Evolutionary conservation across 192 early-diverging fungal species (phyloP), one percentile per base, ranked within the genome.

Genomic region (Backusella psychrophila): DNA sequence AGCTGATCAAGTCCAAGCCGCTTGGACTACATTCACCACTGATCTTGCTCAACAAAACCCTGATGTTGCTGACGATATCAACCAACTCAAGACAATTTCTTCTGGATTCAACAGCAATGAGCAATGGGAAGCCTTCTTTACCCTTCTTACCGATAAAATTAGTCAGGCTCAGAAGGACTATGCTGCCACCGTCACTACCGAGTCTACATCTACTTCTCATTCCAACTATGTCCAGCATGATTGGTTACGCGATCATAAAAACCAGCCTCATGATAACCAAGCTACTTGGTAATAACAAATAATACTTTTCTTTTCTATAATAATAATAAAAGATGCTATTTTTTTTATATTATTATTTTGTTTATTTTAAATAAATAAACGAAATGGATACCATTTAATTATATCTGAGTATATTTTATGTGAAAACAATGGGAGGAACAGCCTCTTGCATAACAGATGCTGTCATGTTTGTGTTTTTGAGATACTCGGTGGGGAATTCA

Each of bases 401-500:
- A 63, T 23, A 23, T 23, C 8, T 56, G 23, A 56, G 3, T 42
- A 23, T 6, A n/a, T 36, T 71, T 73, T 70, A 78, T 26, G 78
- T 79, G 33, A 79, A 79, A 33, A 79, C 67, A 7, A 84, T 85
- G 7, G 86, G 86, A 26, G 85, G 77, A 11, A 87, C 78, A 2
- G 82, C 80, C 29, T 83, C 86, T 46, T 85, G 77, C 15, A 88
- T 73, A 8, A 74, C 80, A 4, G 82, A 81, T 23, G 81, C 80
- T 36, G 85, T 63, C 52, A 89, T 69, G 42, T 86, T 87, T 56
- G 84, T 84, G 9, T 85, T 74, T 11, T 52, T 63, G 68, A 89
- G 67, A 70, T 84, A 89, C 17, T 79, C 44, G 1, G 77, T 81
- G 41, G 88, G 88, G 71, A 88, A 89, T 67, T 81, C 72, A 26